Evolutionary conservation across 768 basidiomycete species (phyloP).

Genomic region (Solioccasus polychromus): DNA sequence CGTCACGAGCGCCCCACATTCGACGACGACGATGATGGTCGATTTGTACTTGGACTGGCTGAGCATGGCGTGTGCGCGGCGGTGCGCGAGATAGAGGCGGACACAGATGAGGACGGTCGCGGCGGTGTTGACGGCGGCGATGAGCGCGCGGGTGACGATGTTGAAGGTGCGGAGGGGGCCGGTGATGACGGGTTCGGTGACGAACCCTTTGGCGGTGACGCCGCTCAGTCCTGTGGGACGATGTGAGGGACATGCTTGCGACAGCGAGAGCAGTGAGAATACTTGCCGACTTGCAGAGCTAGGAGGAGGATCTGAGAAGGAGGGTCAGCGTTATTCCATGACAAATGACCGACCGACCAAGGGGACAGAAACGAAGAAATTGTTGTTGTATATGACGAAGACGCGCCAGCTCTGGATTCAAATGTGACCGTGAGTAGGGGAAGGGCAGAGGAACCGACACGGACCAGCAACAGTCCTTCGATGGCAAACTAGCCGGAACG

Average conservation of each 20-base stretch:
- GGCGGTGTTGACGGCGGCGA: constrained; percentile 14
- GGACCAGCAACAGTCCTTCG: constrained; percentile 18
- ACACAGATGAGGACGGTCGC: too few species aligned
- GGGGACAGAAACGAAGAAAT: constrained; percentile 16
- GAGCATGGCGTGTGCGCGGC: background rate
- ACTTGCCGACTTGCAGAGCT: constrained; percentile 16
- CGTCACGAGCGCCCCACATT: constrained; percentile 23
- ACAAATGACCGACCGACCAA: too few species aligned
- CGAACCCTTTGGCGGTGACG: constrained; percentile 9
- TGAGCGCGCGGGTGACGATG: constrained; percentile 16
- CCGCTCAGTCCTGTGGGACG: too few species aligned
- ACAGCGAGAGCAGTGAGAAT: too few species aligned
- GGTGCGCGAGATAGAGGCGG: too few species aligned
- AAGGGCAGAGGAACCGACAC: constrained; percentile 3
- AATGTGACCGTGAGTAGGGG: too few species aligned
- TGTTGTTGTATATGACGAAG: constrained; percentile 12
- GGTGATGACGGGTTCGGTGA: background rate
- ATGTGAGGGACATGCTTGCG: too few species aligned
- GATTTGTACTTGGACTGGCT: constrained; percentile 16
- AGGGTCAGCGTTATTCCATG: too few species aligned
- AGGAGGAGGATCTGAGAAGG: constrained; percentile 16
- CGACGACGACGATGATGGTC: constrained; percentile 15
- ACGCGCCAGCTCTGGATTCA: constrained; percentile 24
- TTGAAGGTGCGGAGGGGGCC: background rate
- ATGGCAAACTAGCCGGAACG: constrained; percentile 9